Conservation (phyloP, 139 green algal genomes). For the Chloropicon primus region DNA sequence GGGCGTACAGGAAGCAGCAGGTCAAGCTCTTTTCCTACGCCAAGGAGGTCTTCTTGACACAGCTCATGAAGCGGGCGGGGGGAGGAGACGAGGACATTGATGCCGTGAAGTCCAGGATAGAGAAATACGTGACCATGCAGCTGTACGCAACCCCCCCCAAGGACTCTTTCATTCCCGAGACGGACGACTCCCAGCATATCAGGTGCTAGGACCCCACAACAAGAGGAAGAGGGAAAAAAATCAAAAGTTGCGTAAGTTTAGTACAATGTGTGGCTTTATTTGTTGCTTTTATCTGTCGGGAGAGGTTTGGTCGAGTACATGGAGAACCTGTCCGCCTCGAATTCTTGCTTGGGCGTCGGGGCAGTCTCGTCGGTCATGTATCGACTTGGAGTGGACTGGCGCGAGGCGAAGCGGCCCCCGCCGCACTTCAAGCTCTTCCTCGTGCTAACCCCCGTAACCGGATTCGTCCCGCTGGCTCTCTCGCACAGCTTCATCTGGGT, state of each 20-base stretch:
- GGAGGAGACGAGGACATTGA: not conserved
- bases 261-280: too few relatives aligned
- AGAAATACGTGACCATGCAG: not conserved
- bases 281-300: too few relatives aligned
- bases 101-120: not conserved
- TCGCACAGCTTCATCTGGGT: conserved; percentile 65
- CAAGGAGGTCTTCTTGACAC: not conserved
- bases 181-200: not conserved
- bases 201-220: not conserved
- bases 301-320: not conserved
- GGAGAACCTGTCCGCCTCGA: not conserved
- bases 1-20: not conserved
- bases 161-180: not conserved
- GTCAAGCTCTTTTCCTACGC: not conserved
- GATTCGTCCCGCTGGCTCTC: conserved; percentile 72
- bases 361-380: not conserved
- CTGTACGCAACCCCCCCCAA: not conserved
- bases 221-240: too few relatives aligned
- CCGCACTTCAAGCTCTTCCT: conserved; percentile 74
- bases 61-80: not conserved
- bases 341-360: not conserved
- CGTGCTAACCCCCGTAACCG: conserved; percentile 57
- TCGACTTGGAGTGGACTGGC: not conserved
- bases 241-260: too few relatives aligned
- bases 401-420: not conserved